Evolutionary conservation across 768 basidiomycete species (phyloP), one percentile per base, ranked within the genome.

Genomic region (Cystofilobasidium ferigula): DNA sequence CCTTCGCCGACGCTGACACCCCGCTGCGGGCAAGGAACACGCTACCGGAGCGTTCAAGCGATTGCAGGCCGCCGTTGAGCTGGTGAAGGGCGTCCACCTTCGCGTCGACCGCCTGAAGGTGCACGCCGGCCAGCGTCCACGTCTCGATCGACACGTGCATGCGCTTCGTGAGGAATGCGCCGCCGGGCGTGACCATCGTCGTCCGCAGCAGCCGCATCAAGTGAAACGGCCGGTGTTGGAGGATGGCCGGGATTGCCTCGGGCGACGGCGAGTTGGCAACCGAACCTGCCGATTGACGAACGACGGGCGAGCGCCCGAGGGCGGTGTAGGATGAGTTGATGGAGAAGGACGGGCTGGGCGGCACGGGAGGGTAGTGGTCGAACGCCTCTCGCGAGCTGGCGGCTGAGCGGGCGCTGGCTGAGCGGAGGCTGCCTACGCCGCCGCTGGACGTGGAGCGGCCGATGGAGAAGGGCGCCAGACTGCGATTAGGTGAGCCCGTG

Each of bases 41-140:
- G 81, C 26, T 87, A 86, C 87, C 89, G 68, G 81, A 81, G 67
- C 76, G 78, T 68, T 87, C 84, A 58, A 93, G 79, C 61, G 90
- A 86, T 69, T 90, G 87, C 70, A 93, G 78, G 34, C 88, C 88
- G 34, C 83, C 82, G 69, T 83, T 84, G 28, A 94, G 78, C 59
- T 89, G 83, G 64, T 85, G 85, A 45, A 94, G 84, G 62, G 89
- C 87, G 43, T 87, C 84, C 48, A 91, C 84, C 77, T 95, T 93
- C 71, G 92, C 89, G 58, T 84, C 81, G 38, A 91, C 73, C 72
- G 88, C 90, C 40, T 79, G 78, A 57, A 95, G 81, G 74, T 91
- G 92, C 35, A 86, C 88, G 47, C 90, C 89, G 34, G 87, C 86
- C 73, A 89, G 87, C 51, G 88, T 87, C 91, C 91, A 94, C 28